Evolutionary conservation across 192 early-diverging fungal genomes (phyloP), one percentile per base, ranked within the genome.

Genomic region (Thoreauomyces humboldtii): DNA sequence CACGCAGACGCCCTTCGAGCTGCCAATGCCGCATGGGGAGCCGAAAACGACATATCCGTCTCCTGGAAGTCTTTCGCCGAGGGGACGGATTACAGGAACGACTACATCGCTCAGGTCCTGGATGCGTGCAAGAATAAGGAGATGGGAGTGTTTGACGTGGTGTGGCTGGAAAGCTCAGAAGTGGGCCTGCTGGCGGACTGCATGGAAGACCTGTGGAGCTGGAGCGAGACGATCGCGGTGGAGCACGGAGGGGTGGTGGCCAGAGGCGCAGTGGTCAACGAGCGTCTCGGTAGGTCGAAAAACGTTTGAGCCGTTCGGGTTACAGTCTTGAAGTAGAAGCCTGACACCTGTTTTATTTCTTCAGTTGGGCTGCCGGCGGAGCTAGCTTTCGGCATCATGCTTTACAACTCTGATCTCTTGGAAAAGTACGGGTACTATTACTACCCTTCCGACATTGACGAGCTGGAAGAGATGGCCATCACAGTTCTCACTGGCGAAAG

Each of bases 361-460:
- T 25, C 59, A 77, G 76, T 77, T 48, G 62, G 64, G 22, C 41
- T 77, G 14, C 76, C 69, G 7, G 67, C 69, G 2, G 68, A 73
- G 45, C 37, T 61, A 15, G 63, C 71, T 29, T 65, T 73, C 47
- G 77, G 77, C 9, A 63, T 78, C 37, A 14, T 78, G 21, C 65
- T 61, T 22, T 78, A 69, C 70, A 78, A 78, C 42, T 11, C 22
- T 12, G 73, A 78, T 19, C 33, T 78, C 19, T 63, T 78, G 1
- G 62, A 44, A 9, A 33, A 44, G 9, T 71, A 69, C 32, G 45
- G 27, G 3, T 51, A 46, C 24, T 22, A 29, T 17, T 42, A 65
- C 25, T 64, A 62, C 12, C 77, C 77, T 0, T 52, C n/a, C 7
- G 50, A 32, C n/a, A 31, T 75, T 12, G 62, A 73, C 32, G 77